phyloP scores from a whole-genome alignment of 192 early-diverging fungal genomes.

The Backusella tuberculispora region DNA sequence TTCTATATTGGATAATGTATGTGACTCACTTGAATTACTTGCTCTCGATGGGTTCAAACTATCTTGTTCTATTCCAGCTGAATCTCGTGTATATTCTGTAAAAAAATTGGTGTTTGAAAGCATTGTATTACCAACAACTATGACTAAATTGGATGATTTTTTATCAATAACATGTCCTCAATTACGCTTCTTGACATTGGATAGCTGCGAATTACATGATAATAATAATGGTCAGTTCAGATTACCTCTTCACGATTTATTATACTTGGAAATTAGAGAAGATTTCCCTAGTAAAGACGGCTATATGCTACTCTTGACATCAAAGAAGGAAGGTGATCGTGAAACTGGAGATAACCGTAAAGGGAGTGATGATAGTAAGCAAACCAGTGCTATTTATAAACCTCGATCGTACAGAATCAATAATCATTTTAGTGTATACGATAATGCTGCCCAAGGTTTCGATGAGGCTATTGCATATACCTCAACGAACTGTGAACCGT shows the following conservation, averaged over 20 bases:
- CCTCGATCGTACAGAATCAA: background rate
- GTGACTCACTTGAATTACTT: background rate
- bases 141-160: background rate
- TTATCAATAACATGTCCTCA: background rate
- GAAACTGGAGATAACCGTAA: too few relatives aligned
- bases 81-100: background rate
- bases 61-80: background rate
- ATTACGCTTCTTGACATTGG: background rate
- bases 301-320: background rate
- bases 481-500: background rate
- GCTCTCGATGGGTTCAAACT: background rate
- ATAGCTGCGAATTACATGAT: background rate
- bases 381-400: background rate
- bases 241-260: background rate
- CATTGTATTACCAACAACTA: background rate
- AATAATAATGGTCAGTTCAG: background rate
- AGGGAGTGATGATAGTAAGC: background rate
- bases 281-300: background rate
- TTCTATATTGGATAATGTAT: background rate
- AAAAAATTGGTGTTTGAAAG: background rate
- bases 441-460: background rate
- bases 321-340: too few relatives aligned
- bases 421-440: background rate
- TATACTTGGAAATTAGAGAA: background rate
- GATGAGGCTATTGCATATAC: background rate